These are phyloP conservation scores for Zalaria obscura DNA, from an alignment of 2,329 filamentous ascomycete species.

Conservation along the genomic window DNA sequence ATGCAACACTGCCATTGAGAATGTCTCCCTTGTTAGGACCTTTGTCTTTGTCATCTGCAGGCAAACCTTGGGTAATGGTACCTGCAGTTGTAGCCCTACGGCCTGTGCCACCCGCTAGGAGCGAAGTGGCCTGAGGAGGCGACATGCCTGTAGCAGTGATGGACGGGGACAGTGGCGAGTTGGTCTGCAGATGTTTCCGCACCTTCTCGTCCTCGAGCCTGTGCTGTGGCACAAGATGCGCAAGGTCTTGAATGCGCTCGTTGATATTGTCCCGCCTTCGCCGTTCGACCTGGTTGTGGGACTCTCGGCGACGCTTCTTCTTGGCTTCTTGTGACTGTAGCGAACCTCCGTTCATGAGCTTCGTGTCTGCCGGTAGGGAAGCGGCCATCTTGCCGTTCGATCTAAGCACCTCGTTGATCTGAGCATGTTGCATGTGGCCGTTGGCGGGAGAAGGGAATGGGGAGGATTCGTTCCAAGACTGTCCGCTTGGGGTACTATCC, in stretches of 20 bases:
- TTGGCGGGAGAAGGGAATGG: conserved; percentile 74
- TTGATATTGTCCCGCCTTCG: conserved; percentile 96
- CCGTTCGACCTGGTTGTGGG: conserved; percentile 91
- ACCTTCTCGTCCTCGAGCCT: conserved; percentile 95
- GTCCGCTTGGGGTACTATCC: conserved; percentile 65
- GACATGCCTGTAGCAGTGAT: conserved; percentile 55
- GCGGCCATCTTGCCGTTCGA: conserved; percentile 35
- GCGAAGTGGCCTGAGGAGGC: conserved; percentile 67
- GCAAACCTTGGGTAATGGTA: conserved; percentile 83
- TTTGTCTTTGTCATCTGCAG: conserved; percentile 94
- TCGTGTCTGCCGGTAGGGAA: conserved; percentile 78
- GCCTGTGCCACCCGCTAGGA: conserved; percentile 72
- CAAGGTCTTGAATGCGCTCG: conserved; percentile 92
- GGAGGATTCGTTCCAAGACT: conserved; percentile 70
- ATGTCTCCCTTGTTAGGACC: conserved; percentile 98
- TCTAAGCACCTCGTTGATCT: conserved; percentile 80
- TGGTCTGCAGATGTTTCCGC: conserved; percentile 85
- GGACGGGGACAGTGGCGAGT: conserved; percentile 74
- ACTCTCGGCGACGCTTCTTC: conserved; percentile 77
- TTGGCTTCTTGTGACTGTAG: conserved; percentile 86
- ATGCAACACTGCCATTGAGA: conserved; percentile 89
- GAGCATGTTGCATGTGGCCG: conserved; percentile 51
- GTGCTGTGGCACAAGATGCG: conserved; percentile 81
- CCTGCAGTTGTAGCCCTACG: conserved; percentile 54
- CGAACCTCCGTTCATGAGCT: conserved; percentile 2